Evolutionary conservation across 1,284 basidiomycete species (phyloP).

Genomic region (Fomitopsis betulina): DNA sequence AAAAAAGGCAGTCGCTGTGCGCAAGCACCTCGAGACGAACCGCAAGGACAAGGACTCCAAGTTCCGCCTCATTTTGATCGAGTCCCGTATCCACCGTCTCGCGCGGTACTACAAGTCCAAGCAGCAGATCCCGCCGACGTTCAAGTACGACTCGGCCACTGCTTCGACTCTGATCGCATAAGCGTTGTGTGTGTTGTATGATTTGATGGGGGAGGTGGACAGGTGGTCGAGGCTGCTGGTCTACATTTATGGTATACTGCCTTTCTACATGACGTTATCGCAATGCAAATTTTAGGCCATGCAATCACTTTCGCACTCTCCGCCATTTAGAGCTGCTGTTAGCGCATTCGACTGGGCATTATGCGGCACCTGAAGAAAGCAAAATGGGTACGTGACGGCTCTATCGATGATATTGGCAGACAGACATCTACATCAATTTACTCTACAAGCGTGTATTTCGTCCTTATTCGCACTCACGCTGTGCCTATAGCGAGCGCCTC

Average conservation of each 20-base stretch:
- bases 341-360: background rate
- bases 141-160: constrained; percentile 95
- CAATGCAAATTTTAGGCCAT: constrained; percentile 25
- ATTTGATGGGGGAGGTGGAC: constrained; percentile 11
- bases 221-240: constrained; percentile 13
- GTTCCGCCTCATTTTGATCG: constrained; percentile 97
- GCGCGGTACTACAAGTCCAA: constrained; percentile 97
- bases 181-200: constrained; percentile 22
- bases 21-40: constrained; percentile 98
- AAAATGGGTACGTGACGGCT: too few species aligned
- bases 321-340: background rate
- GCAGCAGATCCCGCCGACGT: constrained; percentile 95
- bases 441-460: background rate
- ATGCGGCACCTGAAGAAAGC: too few species aligned
- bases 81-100: constrained; percentile 97
- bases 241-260: constrained; percentile 19
- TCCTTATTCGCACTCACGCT: constrained; percentile 11
- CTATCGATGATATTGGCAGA: background rate
- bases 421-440: background rate
- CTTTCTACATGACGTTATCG: constrained; percentile 23
- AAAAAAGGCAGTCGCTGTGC: constrained; percentile 99
- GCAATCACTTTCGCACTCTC: constrained; percentile 5
- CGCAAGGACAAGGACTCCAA: constrained; percentile 98
- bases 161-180: constrained; percentile 84
- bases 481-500: constrained; percentile 32